A percentile compares a stretch with the other conserved stretches of the same genome.
Conservation (phyloP, 1,139 yeast species). For the Spencermartinsiella ligniputridi region DNA sequence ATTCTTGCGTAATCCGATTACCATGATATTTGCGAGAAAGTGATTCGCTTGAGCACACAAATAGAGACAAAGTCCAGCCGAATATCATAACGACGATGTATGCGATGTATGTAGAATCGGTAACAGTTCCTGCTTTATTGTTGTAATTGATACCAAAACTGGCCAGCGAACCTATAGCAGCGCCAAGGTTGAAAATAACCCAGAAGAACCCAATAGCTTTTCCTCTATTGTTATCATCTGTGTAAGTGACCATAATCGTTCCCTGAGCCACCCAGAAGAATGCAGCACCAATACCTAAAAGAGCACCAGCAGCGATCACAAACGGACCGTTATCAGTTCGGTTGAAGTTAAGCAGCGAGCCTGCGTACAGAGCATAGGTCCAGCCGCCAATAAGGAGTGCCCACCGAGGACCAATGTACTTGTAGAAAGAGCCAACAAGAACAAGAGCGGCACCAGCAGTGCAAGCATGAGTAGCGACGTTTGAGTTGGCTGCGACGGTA, state of each 20-base stretch:
- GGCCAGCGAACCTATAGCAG: slow-evolving; percentile 36
- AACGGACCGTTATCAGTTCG: slow-evolving; percentile 49
- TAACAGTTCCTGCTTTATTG: slow-evolving; percentile 17
- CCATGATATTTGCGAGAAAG: slow-evolving; percentile 7
- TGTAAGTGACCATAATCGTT: slow-evolving; percentile 54
- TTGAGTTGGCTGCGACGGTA: slow-evolving; percentile 38
- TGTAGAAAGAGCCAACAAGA: slow-evolving; percentile 55
- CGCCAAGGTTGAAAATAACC: slow-evolving; percentile 62
- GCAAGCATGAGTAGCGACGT: slow-evolving; percentile 44
- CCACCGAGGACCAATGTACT: slow-evolving; percentile 46
- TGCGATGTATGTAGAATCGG: slow-evolving; percentile 21
- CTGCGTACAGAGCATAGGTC: slow-evolving; percentile 55
- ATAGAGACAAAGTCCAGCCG: slow-evolving; percentile 19
- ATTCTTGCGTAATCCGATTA: slow-evolving; percentile 7
- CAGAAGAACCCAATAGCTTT: slow-evolving; percentile 53
- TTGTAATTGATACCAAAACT: slow-evolving; percentile 20
- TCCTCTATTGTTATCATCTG: slow-evolving; percentile 52
- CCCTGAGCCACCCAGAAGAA: slow-evolving; percentile 56
- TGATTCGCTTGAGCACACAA: slow-evolving; percentile 16
- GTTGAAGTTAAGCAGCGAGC: slow-evolving; percentile 46
- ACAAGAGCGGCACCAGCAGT: slow-evolving; percentile 48
- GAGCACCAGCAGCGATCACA: slow-evolving; percentile 57
- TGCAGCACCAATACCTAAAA: slow-evolving; percentile 54
- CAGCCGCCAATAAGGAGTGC: slow-evolving; percentile 51
- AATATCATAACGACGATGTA: slow-evolving; percentile 20